Base-by-base conservation (phyloP, 2,329 filamentous ascomycete species). In the Fusarium sambucinum region DNA sequence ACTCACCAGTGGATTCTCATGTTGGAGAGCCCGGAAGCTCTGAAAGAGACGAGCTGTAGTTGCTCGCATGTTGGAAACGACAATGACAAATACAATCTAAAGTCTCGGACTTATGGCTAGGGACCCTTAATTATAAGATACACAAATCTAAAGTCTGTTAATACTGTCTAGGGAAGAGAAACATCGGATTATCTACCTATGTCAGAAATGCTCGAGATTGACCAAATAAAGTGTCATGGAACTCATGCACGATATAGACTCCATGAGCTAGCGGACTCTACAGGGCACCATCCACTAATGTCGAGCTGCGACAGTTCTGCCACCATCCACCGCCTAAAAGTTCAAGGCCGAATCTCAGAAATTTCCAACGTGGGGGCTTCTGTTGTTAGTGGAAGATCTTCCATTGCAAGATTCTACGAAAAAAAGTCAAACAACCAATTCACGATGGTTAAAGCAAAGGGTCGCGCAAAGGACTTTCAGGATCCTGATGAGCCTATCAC, bases 1-100 rank as follows among this genome's bases (percentile, higher is more conserved):
- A 40, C 38, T 47, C 40, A 96, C 94, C 76, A 97, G 80, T 6
- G 94, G 94, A 71, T 97, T 97, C 71, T 97, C 94, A 89, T 97
- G 94, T 38, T 74, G 73, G 3, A 80, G 70, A 50, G 74, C 66
- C 32, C 72, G 71, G 19, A 73, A 41, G 19, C 66, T 63, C 46
- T 76, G 79, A 48, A 82, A 79, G 40, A 83, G 74, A 9, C 78
- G 79, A 17, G 73, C 62, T 29, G 76, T 53, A 33, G 79, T 78
- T 55, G 77, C 62, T 27, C 78, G 79, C 82, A 84, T 84, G 8
- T 17, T 75, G 62, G 57, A 23, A 46, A n/a, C 10, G 19, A 27
- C 16, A 29, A 29, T 12, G 33, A 7, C 14, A 38, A 16, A 21
- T 19, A 16, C 13, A 17, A 13, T 19, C 21, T 7, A 38, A 9